A percentile compares a stretch with the other conserved stretches of the same genome.
Conservation (phyloP, 352 stramenopile species). For the Hyaloperonospora brassicae region DNA sequence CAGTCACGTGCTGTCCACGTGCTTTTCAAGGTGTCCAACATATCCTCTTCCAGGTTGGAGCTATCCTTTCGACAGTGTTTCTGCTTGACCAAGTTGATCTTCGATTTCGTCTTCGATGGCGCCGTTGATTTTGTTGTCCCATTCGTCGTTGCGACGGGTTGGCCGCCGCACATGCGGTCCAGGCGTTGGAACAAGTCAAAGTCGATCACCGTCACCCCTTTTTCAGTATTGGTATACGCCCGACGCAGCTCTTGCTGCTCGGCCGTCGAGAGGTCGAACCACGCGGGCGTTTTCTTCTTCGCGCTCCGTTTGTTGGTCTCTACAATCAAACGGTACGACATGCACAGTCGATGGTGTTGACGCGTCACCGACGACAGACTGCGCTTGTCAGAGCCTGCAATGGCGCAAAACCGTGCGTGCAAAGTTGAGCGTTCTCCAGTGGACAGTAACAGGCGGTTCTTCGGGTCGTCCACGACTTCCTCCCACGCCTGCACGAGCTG, state of each 20-base stretch:
- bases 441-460: constrained; percentile 17
- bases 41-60: constrained; percentile 6
- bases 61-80: constrained; percentile 15
- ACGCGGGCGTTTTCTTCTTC: constrained; percentile 11
- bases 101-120: constrained; percentile 5
- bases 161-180: constrained; percentile 20
- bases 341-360: constrained; percentile 27
- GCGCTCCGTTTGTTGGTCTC: constrained; percentile 21
- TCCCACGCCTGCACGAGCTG: constrained; percentile 28
- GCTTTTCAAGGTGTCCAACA: constrained; percentile 5
- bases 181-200: constrained; percentile 22
- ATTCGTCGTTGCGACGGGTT: constrained; percentile 2
- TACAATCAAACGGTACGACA: constrained; percentile 28
- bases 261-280: constrained; percentile 26
- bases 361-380: constrained; percentile 24
- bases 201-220: constrained; percentile 22
- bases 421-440: constrained; percentile 17
- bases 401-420: constrained; percentile 26
- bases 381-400: constrained; percentile 8
- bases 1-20: constrained; percentile 24
- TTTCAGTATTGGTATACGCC: constrained; percentile 21
- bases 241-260: constrained; percentile 28
- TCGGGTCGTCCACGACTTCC: constrained; percentile 27
- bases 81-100: constrained; percentile 1
- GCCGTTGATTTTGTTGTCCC: constrained; percentile 4